Evolutionary conservation across 768 basidiomycete species (phyloP).

Genomic region (Suillus discolor): DNA sequence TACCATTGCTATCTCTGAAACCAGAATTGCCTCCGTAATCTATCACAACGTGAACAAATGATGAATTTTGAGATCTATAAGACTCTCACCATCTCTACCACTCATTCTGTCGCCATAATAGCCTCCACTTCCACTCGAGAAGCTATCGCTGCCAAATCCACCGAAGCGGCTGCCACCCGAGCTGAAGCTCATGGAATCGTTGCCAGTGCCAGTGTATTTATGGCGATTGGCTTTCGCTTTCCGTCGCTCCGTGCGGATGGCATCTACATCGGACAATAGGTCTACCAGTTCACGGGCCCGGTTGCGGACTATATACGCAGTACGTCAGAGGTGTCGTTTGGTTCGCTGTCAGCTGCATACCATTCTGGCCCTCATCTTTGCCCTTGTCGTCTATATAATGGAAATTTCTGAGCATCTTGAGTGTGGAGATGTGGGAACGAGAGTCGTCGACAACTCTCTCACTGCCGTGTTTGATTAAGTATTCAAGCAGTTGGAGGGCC

Average conservation of each 20-base stretch:
- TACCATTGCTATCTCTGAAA: constrained; percentile 60
- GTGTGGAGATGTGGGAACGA: constrained; percentile 88
- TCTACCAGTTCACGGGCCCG: constrained; percentile 92
- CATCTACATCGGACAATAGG: constrained; percentile 87
- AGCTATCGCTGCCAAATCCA: constrained; percentile 66
- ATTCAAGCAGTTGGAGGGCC: constrained; percentile 93
- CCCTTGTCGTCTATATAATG: constrained; percentile 99
- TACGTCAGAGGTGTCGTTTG: background rate
- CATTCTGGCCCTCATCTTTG: constrained; percentile 97
- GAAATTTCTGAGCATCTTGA: constrained; percentile 98
- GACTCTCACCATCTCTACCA: constrained; percentile 40
- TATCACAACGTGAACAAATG: constrained; percentile 23
- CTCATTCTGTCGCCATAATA: constrained; percentile 48
- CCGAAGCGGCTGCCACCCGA: constrained; percentile 63
- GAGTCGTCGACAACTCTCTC: constrained; percentile 99
- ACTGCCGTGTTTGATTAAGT: constrained; percentile 94
- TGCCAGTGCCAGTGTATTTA: constrained; percentile 90
- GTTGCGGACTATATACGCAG: constrained; percentile 74
- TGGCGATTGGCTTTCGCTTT: constrained; percentile 90
- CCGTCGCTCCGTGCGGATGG: constrained; percentile 83
- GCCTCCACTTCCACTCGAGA: constrained; percentile 33
- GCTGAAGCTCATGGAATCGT: constrained; percentile 71
- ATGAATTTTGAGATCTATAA: constrained; percentile 15
- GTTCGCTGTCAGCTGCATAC: constrained; percentile 40
- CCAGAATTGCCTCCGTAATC: constrained; percentile 47